Percentiles rank a stretch among this genome's conserved stretches.
Evolutionary conservation across 306 rosid genomes (phyloP).

Genomic region (Begonia masoniana): DNA sequence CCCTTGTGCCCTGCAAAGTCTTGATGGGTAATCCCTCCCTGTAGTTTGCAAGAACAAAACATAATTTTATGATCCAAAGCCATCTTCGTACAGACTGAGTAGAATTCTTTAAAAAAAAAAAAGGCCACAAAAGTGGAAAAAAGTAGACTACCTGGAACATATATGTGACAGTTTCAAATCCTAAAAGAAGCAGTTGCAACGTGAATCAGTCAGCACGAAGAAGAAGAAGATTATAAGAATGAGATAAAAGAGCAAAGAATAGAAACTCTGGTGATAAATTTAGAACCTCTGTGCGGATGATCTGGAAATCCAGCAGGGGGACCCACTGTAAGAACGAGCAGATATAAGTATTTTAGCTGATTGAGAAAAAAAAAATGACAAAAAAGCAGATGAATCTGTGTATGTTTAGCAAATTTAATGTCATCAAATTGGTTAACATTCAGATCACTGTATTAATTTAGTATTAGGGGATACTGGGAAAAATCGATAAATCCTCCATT

Average conservation of each 20-base stretch:
- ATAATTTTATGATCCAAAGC: neutral
- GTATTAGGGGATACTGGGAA: too few relatives aligned
- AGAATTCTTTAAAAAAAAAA: neutral
- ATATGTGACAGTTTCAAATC: slow-evolving; percentile 13
- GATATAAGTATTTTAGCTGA: neutral
- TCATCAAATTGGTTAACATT: too few relatives aligned
- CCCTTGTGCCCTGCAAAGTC: slow-evolving; percentile 96
- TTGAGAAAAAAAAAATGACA: neutral
- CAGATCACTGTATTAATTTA: too few relatives aligned
- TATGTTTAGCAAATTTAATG: too few relatives aligned
- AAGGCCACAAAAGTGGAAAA: neutral
- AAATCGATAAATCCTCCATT: too few relatives aligned
- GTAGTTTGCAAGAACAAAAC: slow-evolving; percentile 6
- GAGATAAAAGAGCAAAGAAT: neutral
- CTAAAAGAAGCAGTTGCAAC: neutral
- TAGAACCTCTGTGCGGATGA: slow-evolving; percentile 60
- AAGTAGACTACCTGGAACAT: slow-evolving; percentile 23
- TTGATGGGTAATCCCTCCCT: slow-evolving; percentile 94
- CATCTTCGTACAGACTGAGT: neutral
- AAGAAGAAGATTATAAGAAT: neutral
- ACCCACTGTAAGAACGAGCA: slow-evolving; percentile 23
- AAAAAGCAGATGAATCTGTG: neutral
- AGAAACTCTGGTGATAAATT: neutral
- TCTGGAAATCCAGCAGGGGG: slow-evolving; percentile 64
- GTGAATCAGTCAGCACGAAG: neutral